phyloP scores from a whole-genome alignment of 2,329 filamentous ascomycete genomes.

The Fusarium sp. region DNA sequence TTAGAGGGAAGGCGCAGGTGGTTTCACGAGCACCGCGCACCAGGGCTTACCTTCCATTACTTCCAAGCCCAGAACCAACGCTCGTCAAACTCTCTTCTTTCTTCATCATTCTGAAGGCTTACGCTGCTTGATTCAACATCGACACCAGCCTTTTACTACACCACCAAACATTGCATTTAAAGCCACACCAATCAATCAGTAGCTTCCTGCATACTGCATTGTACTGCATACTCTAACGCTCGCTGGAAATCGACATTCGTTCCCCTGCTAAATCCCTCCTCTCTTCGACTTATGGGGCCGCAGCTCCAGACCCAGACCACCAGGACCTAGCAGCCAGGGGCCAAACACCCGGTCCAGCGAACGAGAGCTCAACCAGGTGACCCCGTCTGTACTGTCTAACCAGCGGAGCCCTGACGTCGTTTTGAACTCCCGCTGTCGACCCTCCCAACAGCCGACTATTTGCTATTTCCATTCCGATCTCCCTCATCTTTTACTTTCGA shows the following conservation, averaged over 20 bases:
- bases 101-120: neutral
- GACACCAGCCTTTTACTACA: neutral
- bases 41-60: neutral
- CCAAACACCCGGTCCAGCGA: conserved; percentile 14
- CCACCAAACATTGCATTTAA: conserved; percentile 2
- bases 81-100: neutral
- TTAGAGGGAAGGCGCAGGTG: conserved; percentile 12
- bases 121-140: neutral
- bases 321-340: conserved; percentile 22
- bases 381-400: conserved; percentile 26
- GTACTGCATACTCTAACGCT: conserved; percentile 7
- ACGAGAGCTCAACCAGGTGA: conserved; percentile 26
- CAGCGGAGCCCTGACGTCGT: conserved; percentile 50
- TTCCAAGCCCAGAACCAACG: neutral
- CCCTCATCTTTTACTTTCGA: conserved; percentile 19
- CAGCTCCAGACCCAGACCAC: conserved; percentile 19
- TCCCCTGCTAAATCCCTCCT: conserved; percentile 28
- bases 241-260: conserved; percentile 18
- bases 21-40: conserved; percentile 8
- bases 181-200: conserved; percentile 19
- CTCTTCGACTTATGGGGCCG: conserved; percentile 25
- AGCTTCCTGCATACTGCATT: conserved; percentile 30
- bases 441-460: conserved; percentile 36
- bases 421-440: conserved; percentile 18
- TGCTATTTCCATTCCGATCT: conserved; percentile 28